Evolutionary conservation across 176 grass and related monocot genomes (phyloP).

Genomic region (Zoysia pacifica): DNA sequence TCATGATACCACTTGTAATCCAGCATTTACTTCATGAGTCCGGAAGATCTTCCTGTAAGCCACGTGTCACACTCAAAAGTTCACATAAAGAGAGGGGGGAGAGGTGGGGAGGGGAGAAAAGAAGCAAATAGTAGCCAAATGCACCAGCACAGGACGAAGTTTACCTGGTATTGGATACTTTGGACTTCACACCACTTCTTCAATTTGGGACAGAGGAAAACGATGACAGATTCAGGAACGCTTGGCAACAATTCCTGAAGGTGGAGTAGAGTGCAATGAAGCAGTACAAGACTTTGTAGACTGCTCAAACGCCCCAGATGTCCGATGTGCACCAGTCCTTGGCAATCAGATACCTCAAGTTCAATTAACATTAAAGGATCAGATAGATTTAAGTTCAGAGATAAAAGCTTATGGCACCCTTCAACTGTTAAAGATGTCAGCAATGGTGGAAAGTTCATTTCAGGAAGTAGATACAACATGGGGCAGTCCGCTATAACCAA

Average conservation of each 20-base stretch:
- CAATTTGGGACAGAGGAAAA: conserved; percentile 45
- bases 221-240: conserved; percentile 15
- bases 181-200: conserved; percentile 45
- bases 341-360: conserved; percentile 44
- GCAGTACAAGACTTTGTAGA: conserved; percentile 40
- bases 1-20: too few relatives aligned
- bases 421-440: conserved; percentile 32
- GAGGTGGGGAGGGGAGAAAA: too few relatives aligned
- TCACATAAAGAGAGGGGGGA: neutral
- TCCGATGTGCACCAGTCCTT: conserved; percentile 6
- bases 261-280: conserved; percentile 28
- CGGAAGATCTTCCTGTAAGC: neutral
- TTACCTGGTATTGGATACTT: conserved; percentile 18
- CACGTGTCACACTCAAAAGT: neutral
- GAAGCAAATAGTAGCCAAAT: neutral
- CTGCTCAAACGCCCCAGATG: neutral
- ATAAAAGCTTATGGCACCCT: conserved; percentile 40
- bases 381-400: conserved; percentile 1
- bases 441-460: conserved; percentile 7
- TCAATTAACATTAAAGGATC: conserved; percentile 5
- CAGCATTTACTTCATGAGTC: neutral
- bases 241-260: neutral
- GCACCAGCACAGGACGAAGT: neutral
- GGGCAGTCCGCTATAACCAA: conserved; percentile 43
- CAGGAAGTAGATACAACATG: neutral